Evolutionary conservation across 768 basidiomycete genomes (phyloP), one percentile per base, ranked within the genome.

Genomic region (Mycena floridula): DNA sequence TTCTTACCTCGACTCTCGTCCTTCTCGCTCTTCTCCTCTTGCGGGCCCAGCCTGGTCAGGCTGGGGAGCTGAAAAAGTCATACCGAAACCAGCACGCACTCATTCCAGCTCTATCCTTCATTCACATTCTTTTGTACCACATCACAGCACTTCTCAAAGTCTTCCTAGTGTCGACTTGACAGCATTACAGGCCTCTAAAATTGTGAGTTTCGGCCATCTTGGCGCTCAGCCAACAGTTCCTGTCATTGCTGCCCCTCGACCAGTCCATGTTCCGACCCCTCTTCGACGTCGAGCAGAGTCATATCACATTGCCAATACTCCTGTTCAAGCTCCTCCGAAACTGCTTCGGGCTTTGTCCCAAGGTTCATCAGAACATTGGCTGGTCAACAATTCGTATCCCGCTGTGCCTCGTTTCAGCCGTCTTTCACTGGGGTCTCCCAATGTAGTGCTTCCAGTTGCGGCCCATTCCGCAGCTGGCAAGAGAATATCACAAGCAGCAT

Each of bases 21-120:
- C 69, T 0, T 38, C 67, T 18, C 62, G 65, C 11, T 72, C 72
- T 2, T 73, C 72, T 16, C 72, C 70, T 12, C 58, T 73, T 13
- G 64, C 70, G 8, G 66, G 69, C 5, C 68, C 69, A n/a, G n/a
- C n/a, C n/a, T n/a, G n/a, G 21, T 62, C 60, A 3, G 42, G 68
- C 2, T 59, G 55, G n/a, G 47, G 51, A 25, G 57, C 58, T 13
- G 58, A 49, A 3, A 30, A 39, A 5, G 43, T 43, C 25, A 20
- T 42, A 11, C n/a, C n/a, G 48, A 42, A 15, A 24, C 35, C 22
- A 45, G 42, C 25, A 36, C 40, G 12, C 45, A 40, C 13, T 26
- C 32, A 15, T 45, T 42, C 25, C 32, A 35, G 23, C 27, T 30
- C 18, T 45, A 46, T 24, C 48, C 39, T 7, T 25, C 28, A 25